These are phyloP conservation scores for Zalerion maritima DNA, from an alignment of 495 filamentous ascomycete genomes.

Conservation along the genomic window DNA sequence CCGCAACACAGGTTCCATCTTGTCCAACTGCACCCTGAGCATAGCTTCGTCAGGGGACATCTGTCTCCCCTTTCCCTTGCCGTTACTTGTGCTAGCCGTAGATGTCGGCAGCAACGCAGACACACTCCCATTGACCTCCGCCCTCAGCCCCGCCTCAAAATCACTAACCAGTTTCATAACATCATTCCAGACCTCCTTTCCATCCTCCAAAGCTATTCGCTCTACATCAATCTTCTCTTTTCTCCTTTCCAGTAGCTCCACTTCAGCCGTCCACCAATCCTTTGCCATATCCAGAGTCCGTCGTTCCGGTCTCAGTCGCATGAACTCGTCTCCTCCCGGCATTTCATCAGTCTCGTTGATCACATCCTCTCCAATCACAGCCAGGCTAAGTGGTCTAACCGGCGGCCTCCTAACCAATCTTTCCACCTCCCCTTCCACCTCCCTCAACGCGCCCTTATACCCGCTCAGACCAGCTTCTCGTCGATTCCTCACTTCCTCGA, in stretches of 20 bases:
- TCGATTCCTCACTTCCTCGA: slow-evolving; percentile 48
- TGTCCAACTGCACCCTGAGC: slow-evolving; percentile 30
- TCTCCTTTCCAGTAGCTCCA: slow-evolving; percentile 39
- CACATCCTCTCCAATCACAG: slow-evolving; percentile 19
- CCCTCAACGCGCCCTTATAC: slow-evolving; percentile 28
- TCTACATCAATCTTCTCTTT: slow-evolving; percentile 51
- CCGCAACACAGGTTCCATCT: slow-evolving; percentile 40
- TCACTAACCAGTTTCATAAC: slow-evolving; percentile 45
- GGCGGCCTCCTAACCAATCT: slow-evolving; percentile 37
- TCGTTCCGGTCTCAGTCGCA: slow-evolving; percentile 48
- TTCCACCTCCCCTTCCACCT: slow-evolving; percentile 24
- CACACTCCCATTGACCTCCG: slow-evolving; percentile 37
- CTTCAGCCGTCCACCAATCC: slow-evolving; percentile 60
- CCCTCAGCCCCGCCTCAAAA: slow-evolving; percentile 52
- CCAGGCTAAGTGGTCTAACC: slow-evolving; percentile 24
- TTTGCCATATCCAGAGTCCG: slow-evolving; percentile 64
- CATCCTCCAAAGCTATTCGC: slow-evolving; percentile 65
- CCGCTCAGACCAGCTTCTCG: slow-evolving; percentile 37
- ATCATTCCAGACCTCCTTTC: slow-evolving; percentile 65
- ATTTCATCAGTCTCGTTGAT: slow-evolving; percentile 5
- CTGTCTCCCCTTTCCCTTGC: slow-evolving; percentile 10
- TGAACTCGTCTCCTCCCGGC: slow-evolving; percentile 26
- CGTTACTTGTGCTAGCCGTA: slow-evolving; percentile 1
- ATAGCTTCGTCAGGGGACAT: slow-evolving; percentile 20
- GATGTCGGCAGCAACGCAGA: too few species aligned